Evolutionary conservation across 345 rosid genomes (phyloP).

Genomic region (Citrus hindsii): DNA sequence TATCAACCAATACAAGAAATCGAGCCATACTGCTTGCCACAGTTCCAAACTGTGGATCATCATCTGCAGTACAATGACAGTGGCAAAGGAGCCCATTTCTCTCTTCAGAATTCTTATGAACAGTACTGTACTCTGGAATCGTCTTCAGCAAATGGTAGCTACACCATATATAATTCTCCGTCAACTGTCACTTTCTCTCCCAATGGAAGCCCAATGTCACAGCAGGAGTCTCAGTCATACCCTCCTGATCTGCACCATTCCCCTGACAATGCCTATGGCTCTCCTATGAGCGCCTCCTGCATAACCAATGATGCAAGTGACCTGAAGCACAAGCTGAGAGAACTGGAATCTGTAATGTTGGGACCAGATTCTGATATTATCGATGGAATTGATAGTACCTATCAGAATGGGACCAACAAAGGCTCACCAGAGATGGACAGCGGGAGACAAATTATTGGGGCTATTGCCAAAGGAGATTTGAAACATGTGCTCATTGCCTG

Average conservation of each 20-base stretch:
- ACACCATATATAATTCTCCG: slow-evolving; percentile 32
- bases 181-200: slow-evolving; percentile 46
- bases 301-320: slow-evolving; percentile 65
- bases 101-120: slow-evolving; percentile 34
- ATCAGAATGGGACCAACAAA: slow-evolving; percentile 16
- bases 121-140: slow-evolving; percentile 63
- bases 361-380: slow-evolving; percentile 70
- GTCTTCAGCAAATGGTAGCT: slow-evolving; percentile 41
- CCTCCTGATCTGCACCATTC: slow-evolving; percentile 38
- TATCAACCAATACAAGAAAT: slow-evolving; percentile 38
- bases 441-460: slow-evolving; percentile 51
- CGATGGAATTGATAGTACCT: slow-evolving; percentile 34
- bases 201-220: slow-evolving; percentile 44
- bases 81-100: slow-evolving; percentile 23
- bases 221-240: slow-evolving; percentile 43
- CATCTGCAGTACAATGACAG: slow-evolving; percentile 25
- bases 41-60: slow-evolving; percentile 33
- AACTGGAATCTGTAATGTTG: slow-evolving; percentile 76
- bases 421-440: slow-evolving; percentile 30
- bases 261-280: slow-evolving; percentile 53
- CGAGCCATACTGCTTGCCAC: slow-evolving; percentile 40
- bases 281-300: slow-evolving; percentile 70
- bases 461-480: slow-evolving; percentile 56
- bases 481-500: slow-evolving; percentile 61
- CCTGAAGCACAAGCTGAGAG: slow-evolving; percentile 66